phyloP scores from a whole-genome alignment of 176 grass and related monocot genomes.

The Carex myosuroides region DNA sequence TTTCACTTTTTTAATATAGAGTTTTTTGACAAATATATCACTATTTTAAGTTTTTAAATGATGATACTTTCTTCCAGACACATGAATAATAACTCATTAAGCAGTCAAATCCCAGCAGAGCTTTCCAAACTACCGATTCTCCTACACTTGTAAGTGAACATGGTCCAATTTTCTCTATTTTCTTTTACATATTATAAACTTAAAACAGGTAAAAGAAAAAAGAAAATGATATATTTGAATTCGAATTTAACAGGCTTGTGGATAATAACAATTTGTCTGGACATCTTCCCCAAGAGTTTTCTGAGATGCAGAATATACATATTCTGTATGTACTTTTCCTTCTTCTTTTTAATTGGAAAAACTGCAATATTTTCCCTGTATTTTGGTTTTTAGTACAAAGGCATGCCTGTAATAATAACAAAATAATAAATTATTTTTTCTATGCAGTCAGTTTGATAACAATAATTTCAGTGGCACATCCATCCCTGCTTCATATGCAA shows the following conservation, averaged over 20 bases:
- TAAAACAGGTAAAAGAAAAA: background rate
- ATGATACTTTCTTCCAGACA: constrained; percentile 40
- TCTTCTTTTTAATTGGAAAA: background rate
- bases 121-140: constrained; percentile 48
- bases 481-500: constrained; percentile 59
- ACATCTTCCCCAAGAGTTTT: constrained; percentile 66
- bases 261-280: constrained; percentile 94
- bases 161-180: constrained; percentile 8
- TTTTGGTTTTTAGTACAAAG: constrained; percentile 1
- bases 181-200: background rate
- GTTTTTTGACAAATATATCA: background rate
- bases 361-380: constrained; percentile 2
- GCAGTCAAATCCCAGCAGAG: constrained; percentile 79
- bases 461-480: constrained; percentile 91
- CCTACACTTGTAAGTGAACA: constrained; percentile 56
- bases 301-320: constrained; percentile 20
- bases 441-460: constrained; percentile 87
- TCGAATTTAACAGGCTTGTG: constrained; percentile 55
- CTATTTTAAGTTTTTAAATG: constrained; percentile 20
- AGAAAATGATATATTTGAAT: constrained; percentile 12
- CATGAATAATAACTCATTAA: constrained; percentile 99
- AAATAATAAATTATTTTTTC: constrained; percentile 14
- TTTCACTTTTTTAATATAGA: background rate
- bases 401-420: constrained; percentile 17
- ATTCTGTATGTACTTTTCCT: constrained; percentile 64